These are phyloP conservation scores for Baudoinia panamericana DNA, from an alignment of 495 filamentous ascomycete species.

Conservation along the genomic window DNA sequence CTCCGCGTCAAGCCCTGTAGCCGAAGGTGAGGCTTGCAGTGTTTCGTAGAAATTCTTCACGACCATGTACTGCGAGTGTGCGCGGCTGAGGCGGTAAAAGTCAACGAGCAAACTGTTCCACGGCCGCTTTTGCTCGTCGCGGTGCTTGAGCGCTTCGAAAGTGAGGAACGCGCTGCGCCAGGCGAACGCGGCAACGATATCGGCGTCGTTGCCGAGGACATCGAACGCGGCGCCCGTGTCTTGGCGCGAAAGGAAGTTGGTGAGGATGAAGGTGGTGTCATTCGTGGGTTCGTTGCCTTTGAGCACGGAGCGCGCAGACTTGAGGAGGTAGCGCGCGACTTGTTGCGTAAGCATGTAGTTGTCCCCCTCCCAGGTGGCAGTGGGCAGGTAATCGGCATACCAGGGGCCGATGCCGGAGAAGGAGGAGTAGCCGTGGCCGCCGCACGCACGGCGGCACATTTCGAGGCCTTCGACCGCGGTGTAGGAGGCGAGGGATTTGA, in stretches of 20 bases:
- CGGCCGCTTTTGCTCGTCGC: conserved; percentile 52
- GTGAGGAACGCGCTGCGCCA: conserved; percentile 57
- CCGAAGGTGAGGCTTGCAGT: conserved; percentile 38
- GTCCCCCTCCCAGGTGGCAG: conserved; percentile 41
- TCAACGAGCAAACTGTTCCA: conserved; percentile 63
- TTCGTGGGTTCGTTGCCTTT: conserved; percentile 41
- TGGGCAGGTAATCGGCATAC: conserved; percentile 30
- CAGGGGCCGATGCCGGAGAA: conserved; percentile 55
- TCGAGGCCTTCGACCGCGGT: conserved; percentile 59
- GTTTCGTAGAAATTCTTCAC: conserved; percentile 61
- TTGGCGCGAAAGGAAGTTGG: conserved; percentile 43
- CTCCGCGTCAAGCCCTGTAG: conserved; percentile 37
- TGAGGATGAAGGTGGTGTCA: conserved; percentile 46
- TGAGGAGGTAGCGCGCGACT: conserved; percentile 57
- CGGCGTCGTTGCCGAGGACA: conserved; percentile 46
- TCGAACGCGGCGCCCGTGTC: conserved; percentile 58
- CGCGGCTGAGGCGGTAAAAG: conserved; percentile 57
- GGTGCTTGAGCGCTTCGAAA: conserved; percentile 58
- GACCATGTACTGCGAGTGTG: conserved; percentile 55
- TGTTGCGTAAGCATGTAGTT: conserved; percentile 73
- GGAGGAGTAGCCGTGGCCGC: conserved; percentile 59
- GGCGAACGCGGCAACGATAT: conserved; percentile 56
- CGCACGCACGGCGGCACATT: conserved; percentile 55
- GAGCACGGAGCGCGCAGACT: conserved; percentile 50
- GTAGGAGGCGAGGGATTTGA: conserved; percentile 56